Evolutionary conservation across 78 protist genomes (phyloP).

Genomic region (Speleostelium caveatum): DNA sequence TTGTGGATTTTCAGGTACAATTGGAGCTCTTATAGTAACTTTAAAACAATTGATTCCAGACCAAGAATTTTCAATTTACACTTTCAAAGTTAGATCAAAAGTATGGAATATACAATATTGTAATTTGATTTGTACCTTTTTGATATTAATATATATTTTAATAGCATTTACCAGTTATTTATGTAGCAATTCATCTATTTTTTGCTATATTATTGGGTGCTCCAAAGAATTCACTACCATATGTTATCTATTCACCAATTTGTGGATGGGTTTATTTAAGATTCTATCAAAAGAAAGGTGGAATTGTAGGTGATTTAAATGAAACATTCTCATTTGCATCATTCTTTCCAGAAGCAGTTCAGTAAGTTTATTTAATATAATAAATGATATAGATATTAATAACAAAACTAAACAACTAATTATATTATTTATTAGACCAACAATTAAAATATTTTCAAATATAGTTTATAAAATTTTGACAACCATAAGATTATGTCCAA

Average conservation of each 20-base stretch:
- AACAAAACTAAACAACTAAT: neutral
- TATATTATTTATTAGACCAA: conserved; percentile 23
- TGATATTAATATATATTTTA: no score
- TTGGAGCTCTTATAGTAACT: conserved; percentile 37
- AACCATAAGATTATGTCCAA: conserved; percentile 6
- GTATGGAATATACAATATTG: no score
- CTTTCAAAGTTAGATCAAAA: conserved; percentile 11
- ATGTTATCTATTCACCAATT: conserved; percentile 18
- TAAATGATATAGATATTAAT: neutral
- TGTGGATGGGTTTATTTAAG: conserved; percentile 48
- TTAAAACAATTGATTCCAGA: conserved; percentile 62
- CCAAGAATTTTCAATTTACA: conserved; percentile 10
- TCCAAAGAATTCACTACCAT: neutral
- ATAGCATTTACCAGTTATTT: conserved; percentile 18
- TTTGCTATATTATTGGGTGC: conserved; percentile 16
- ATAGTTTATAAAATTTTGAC: conserved; percentile 21
- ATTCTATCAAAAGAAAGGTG: conserved; percentile 75
- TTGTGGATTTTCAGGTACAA: conserved; percentile 71
- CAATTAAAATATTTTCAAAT: conserved; percentile 38
- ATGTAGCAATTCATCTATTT: neutral
- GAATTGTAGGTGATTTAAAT: conserved; percentile 54
- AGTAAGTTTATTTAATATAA: conserved; percentile 27
- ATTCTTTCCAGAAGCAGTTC: conserved; percentile 72
- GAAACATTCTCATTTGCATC: conserved; percentile 62
- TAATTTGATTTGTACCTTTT: neutral